These are phyloP conservation scores for Trichoderma polysporum DNA, from an alignment of 2,329 filamentous ascomycete species.

Conservation along the genomic window DNA sequence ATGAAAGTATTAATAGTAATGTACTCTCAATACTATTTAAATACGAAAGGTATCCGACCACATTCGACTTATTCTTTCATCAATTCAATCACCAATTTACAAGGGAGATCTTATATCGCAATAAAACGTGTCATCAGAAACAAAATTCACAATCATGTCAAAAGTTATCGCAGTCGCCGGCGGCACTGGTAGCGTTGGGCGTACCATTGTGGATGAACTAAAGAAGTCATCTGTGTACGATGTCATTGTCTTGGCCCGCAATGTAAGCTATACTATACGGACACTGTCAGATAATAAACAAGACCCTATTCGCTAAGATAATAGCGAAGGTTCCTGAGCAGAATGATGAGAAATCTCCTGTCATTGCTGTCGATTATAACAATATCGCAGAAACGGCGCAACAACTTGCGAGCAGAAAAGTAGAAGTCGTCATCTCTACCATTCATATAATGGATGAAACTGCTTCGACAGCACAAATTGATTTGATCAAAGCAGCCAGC, in stretches of 20 bases:
- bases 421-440: constrained; percentile 15
- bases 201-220: constrained; percentile 7
- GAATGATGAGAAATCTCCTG: background rate
- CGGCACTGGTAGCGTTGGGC: constrained; percentile 2
- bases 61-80: background rate
- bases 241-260: constrained; percentile 7
- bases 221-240: background rate
- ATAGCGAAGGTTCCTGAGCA: background rate
- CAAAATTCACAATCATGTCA: background rate
- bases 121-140: background rate
- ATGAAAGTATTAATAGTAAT: background rate
- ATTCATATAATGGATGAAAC: constrained; percentile 5
- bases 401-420: background rate
- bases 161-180: constrained; percentile 13
- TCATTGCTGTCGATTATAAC: constrained; percentile 13
- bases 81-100: background rate
- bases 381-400: constrained; percentile 7
- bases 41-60: background rate
- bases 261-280: background rate
- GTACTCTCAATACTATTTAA: background rate
- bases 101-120: background rate
- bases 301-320: background rate
- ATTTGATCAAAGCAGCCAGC: constrained; percentile 15
- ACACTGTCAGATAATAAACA: background rate
- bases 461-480: background rate